Percentiles rank a stretch among this genome's conserved stretches.
Conservation (phyloP, 129 eudicot species). For the Pulicaria dysenterica region DNA sequence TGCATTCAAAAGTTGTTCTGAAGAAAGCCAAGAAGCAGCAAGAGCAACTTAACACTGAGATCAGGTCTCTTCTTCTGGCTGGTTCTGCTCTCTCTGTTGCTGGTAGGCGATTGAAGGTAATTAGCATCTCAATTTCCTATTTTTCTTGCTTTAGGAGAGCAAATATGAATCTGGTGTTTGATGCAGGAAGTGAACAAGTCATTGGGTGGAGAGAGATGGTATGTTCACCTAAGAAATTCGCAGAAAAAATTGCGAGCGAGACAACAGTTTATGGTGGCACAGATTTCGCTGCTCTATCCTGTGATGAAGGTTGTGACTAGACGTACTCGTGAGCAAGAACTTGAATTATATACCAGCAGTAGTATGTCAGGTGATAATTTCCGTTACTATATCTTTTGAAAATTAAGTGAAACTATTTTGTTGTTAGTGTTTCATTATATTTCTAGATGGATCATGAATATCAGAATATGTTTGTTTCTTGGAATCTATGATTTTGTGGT, state of each 20-base stretch:
- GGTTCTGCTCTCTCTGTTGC: constrained; percentile 87
- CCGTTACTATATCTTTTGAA: not conserved
- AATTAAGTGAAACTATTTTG: too few species aligned
- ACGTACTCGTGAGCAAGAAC: constrained; percentile 76
- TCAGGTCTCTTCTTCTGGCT: constrained; percentile 76
- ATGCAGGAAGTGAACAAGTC: constrained; percentile 68
- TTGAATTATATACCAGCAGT: constrained; percentile 67
- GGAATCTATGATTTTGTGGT: not conserved
- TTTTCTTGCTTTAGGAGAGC: too few species aligned
- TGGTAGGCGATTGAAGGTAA: constrained; percentile 76
- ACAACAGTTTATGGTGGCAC: constrained; percentile 85
- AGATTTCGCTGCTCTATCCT: constrained; percentile 81
- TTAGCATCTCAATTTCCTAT: not conserved
- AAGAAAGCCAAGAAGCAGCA: constrained; percentile 84
- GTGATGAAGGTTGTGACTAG: constrained; percentile 64
- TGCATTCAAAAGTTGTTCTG: constrained; percentile 81
- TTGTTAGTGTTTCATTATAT: too few species aligned
- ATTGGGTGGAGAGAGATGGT: constrained; percentile 82
- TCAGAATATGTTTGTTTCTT: not conserved
- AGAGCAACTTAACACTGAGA: constrained; percentile 75
- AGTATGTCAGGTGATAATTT: constrained; percentile 54
- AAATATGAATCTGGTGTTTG: not conserved
- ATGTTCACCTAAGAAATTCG: constrained; percentile 46
- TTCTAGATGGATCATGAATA: too few species aligned
- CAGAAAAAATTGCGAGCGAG: constrained; percentile 72